These are phyloP conservation scores for Verticillium tricorpus DNA, from an alignment of 2,329 filamentous ascomycete species.

Conservation along the genomic window DNA sequence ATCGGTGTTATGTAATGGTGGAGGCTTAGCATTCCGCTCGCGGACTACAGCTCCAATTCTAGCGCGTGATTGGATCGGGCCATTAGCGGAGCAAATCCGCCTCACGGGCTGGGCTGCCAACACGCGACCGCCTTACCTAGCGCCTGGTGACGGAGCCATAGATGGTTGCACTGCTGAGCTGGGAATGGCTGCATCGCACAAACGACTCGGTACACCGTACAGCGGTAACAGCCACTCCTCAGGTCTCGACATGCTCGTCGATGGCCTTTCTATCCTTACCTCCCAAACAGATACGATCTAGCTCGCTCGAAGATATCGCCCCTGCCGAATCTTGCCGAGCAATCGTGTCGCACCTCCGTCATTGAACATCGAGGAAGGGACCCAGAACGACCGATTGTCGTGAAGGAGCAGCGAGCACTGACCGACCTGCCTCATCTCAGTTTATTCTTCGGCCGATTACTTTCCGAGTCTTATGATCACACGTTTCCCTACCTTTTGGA, in stretches of 20 bases:
- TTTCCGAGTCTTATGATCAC: background rate
- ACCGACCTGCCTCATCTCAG: background rate
- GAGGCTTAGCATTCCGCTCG: too few relatives aligned
- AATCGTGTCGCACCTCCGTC: background rate
- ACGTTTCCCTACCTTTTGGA: background rate
- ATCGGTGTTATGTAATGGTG: too few relatives aligned
- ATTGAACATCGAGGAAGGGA: background rate
- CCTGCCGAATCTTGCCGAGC: background rate
- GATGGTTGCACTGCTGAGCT: background rate
- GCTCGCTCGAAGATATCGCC: background rate
- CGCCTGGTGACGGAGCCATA: background rate
- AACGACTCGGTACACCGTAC: background rate
- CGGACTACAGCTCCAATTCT: background rate
- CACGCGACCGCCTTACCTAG: background rate
- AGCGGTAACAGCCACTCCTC: background rate
- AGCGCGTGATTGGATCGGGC: background rate
- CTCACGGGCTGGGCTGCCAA: background rate
- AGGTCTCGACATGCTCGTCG: background rate
- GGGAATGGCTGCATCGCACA: constrained; percentile 2
- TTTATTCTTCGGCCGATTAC: background rate
- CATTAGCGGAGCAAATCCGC: background rate
- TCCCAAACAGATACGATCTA: background rate
- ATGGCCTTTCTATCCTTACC: background rate
- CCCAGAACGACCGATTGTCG: background rate
- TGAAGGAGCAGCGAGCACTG: background rate